phyloP scores from a whole-genome alignment of 177 flowering plant genomes.

The Vitis hybrid region DNA sequence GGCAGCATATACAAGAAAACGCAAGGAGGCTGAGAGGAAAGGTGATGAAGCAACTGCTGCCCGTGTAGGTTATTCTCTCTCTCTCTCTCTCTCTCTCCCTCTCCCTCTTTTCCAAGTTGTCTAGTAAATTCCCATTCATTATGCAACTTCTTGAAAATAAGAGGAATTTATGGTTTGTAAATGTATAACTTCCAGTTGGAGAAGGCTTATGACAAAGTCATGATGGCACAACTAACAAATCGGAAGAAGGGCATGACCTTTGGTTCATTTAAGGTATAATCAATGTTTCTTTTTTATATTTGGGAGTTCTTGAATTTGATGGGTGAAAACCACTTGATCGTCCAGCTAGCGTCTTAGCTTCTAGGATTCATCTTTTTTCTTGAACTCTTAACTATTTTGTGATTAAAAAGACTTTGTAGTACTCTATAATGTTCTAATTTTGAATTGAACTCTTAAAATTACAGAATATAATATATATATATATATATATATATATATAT shows the following conservation, averaged over 20 bases:
- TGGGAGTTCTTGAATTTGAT: not conserved
- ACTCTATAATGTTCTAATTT: no score
- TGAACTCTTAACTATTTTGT: not conserved
- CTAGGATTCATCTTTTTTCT: not conserved
- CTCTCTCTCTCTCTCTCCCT: conserved; percentile 1
- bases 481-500: no score
- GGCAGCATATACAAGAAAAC: conserved; percentile 62
- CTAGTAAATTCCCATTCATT: not conserved
- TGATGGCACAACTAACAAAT: conserved; percentile 78
- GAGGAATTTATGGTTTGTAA: not conserved
- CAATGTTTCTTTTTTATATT: not conserved
- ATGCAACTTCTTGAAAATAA: not conserved
- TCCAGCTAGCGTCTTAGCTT: no score
- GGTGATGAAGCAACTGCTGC: conserved; percentile 75
- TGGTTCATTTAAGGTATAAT: conserved; percentile 78
- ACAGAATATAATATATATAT: no score
- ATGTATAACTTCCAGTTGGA: conserved; percentile 60
- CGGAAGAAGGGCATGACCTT: conserved; percentile 85
- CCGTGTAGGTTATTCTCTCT: conserved; percentile 41
- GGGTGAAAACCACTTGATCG: not conserved
- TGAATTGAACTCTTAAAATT: no score
- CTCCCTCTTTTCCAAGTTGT: not conserved
- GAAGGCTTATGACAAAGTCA: conserved; percentile 88
- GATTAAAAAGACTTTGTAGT: no score
- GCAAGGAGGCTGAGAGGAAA: conserved; percentile 77